Evolutionary conservation across 371 early-diverging fungal species (phyloP), one percentile per base, ranked within the genome.

Genomic region (Mortierella sp.): DNA sequence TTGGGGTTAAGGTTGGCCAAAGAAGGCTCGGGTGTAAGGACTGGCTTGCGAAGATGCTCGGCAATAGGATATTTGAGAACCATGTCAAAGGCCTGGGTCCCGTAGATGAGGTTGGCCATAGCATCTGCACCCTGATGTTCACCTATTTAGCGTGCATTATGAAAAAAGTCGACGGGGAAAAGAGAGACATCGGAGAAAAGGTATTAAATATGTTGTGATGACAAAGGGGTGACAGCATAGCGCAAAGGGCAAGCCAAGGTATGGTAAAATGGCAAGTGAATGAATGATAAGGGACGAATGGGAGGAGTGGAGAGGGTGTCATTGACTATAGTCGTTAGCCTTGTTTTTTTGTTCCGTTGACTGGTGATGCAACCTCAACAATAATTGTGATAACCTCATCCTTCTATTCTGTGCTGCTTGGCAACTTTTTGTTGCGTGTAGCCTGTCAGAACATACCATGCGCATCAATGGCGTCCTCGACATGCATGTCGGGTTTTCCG

Each of bases 41-140:
- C 73, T 0, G 72, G 69, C 37, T 74, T 78, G 55, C 83, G 83
- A 24, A 74, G 75, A 58, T 82, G 75, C 43, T 82, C 83, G 5
- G 83, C 66, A 65, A 82, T 82, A 1, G 75, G 68, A 52, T 78
- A 78, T 66, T 82, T 82, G 75, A 82, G 69, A 66, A 82, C 55
- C 83, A 82, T 82, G 44, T 82, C 83, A 65, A 82, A 82, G 24
- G 83, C 83, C 45, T 82, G 83, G 9, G 83, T 82, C n/a, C 64
- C 74, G 53, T 82, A 82, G 53, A 82, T 71, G 44, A 82, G 71
- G 61, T 82, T 82, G 44, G 83, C 78, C 64, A 82, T 37, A 1
- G 83, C 83, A 77, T 82, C 83, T 14, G 83, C 78, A 7, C 78
- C 74, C 68, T 82, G 83, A 24, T 82, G 78, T 29, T 82, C 83